Percentiles rank a stretch among this genome's conserved stretches.
Conservation (phyloP, 2,329 filamentous ascomycete genomes). For the Eutypa lata region DNA sequence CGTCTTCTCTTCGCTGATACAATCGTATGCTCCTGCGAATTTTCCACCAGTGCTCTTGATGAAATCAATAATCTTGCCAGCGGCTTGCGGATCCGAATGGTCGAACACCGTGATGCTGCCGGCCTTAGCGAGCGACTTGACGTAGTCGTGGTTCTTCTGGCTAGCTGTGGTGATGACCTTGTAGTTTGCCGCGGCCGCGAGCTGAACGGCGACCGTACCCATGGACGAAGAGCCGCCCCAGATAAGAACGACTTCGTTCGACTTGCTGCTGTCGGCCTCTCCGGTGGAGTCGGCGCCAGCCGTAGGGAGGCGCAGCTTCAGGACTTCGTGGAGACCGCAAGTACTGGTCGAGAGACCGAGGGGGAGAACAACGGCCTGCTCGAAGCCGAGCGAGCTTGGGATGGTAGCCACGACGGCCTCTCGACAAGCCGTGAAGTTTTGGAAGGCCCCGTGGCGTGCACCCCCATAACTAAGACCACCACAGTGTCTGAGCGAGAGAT, state of each 20-base stretch:
- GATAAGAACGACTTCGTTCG: constrained; percentile 32
- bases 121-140: constrained; percentile 30
- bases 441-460: constrained; percentile 3
- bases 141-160: constrained; percentile 28
- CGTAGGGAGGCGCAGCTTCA: constrained; percentile 1
- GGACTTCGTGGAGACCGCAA: neutral
- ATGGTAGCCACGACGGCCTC: constrained; percentile 1
- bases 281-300: no score
- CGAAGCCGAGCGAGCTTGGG: constrained; percentile 1
- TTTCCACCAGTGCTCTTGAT: neutral
- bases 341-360: constrained; percentile 1
- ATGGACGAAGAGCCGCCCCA: constrained; percentile 51
- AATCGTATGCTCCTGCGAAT: constrained; percentile 4
- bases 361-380: constrained; percentile 2
- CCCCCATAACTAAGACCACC: constrained; percentile 6
- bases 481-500: constrained; percentile 1
- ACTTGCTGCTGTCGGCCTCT: no score
- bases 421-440: constrained; percentile 3
- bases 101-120: constrained; percentile 44
- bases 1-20: neutral
- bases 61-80: constrained; percentile 7
- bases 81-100: constrained; percentile 33
- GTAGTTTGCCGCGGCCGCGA: constrained; percentile 40
- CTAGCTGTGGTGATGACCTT: constrained; percentile 42
- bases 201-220: constrained; percentile 44